Percentiles rank a stretch among this genome's conserved stretches.
These are phyloP conservation scores for Echites panduratus DNA, from an alignment of 257 asterid species.

Conservation along the genomic window DNA sequence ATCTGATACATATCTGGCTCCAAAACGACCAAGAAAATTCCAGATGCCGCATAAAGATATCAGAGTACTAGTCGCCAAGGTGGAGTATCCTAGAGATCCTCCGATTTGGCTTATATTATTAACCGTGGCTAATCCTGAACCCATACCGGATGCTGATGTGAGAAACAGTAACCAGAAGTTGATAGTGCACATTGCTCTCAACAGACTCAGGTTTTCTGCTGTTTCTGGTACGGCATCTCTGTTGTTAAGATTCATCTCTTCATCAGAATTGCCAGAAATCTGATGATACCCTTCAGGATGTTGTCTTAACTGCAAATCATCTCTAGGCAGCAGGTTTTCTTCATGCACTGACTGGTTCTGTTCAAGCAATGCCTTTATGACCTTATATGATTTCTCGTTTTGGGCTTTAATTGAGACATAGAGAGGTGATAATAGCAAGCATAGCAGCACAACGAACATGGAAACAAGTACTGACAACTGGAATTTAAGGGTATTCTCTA, in stretches of 20 bases:
- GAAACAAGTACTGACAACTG: slow-evolving; percentile 31
- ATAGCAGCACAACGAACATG: slow-evolving; percentile 40
- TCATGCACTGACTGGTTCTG: slow-evolving; percentile 36
- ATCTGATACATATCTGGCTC: slow-evolving; percentile 76
- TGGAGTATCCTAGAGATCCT: slow-evolving; percentile 66
- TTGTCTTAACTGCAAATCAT: slow-evolving; percentile 18
- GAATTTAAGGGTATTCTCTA: slow-evolving; percentile 44
- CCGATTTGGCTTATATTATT: slow-evolving; percentile 93
- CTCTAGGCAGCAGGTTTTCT: slow-evolving; percentile 21
- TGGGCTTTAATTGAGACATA: slow-evolving; percentile 49
- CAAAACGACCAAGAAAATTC: slow-evolving; percentile 87
- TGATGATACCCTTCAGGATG: slow-evolving; percentile 37
- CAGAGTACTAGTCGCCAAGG: slow-evolving; percentile 49
- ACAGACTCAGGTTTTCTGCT: slow-evolving; percentile 41
- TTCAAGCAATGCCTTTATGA: slow-evolving; percentile 64
- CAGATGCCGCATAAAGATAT: slow-evolving; percentile 92
- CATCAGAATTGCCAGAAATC: slow-evolving; percentile 35
- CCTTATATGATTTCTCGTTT: slow-evolving; percentile 45
- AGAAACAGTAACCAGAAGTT: slow-evolving; percentile 74
- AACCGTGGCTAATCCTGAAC: slow-evolving; percentile 84
- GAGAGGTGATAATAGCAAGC: slow-evolving; percentile 56
- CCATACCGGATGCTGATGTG: slow-evolving; percentile 84
- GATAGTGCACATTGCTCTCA: slow-evolving; percentile 54
- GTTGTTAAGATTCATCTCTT: slow-evolving; percentile 28
- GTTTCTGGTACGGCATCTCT: slow-evolving; percentile 8